These are phyloP conservation scores for Albatrellus ellisii DNA, from an alignment of 768 basidiomycete genomes.

Conservation along the genomic window DNA sequence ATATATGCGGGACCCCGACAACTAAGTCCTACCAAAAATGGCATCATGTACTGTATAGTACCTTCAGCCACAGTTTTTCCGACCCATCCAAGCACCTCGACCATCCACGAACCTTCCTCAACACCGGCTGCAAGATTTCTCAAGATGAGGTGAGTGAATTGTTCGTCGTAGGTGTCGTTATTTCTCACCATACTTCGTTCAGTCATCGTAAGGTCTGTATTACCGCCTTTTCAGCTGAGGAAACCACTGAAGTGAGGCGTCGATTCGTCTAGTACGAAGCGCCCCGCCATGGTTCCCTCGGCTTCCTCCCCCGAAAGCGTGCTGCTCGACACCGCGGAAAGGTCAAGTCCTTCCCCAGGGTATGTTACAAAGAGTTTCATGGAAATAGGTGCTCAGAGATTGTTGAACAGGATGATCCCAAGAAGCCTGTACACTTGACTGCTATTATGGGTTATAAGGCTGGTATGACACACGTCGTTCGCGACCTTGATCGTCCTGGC, in stretches of 20 bases:
- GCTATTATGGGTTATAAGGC: constrained; percentile 99
- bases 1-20: too few species aligned
- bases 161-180: not conserved
- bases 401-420: constrained; percentile 81
- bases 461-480: constrained; percentile 98
- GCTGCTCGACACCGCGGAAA: constrained; percentile 96
- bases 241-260: constrained; percentile 16
- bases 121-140: constrained; percentile 16
- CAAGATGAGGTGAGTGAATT: constrained; percentile 26
- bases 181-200: constrained; percentile 15
- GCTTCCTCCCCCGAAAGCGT: constrained; percentile 94
- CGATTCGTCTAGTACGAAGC: constrained; percentile 72
- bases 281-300: constrained; percentile 95
- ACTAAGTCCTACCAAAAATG: not conserved
- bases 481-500: constrained; percentile 97
- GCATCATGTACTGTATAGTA: constrained; percentile 10
- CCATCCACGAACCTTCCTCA: not conserved
- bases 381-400: not conserved
- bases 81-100: too few species aligned
- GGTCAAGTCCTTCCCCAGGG: constrained; percentile 99
- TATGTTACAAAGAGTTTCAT: constrained; percentile 22
- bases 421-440: constrained; percentile 97
- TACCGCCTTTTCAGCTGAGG: constrained; percentile 8
- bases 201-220: constrained; percentile 79
- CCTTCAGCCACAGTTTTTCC: constrained; percentile 10